A percentile compares a stretch with the other conserved stretches of the same genome.
Evolutionary conservation across 192 early-diverging fungal species (phyloP).

Genomic region (Coemansia sp.): DNA sequence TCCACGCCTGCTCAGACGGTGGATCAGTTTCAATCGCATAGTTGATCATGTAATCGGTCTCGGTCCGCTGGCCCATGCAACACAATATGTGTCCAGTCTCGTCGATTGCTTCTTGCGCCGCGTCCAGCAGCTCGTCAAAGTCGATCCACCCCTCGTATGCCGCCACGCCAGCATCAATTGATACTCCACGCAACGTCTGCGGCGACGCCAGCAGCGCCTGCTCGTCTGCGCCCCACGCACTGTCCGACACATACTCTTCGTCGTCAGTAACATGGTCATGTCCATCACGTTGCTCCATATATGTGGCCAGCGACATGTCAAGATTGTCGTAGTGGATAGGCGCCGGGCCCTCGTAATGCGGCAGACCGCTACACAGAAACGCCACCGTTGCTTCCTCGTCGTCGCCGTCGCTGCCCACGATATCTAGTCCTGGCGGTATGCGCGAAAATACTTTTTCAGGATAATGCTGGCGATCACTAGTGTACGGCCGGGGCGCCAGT

Average conservation of each 20-base stretch:
- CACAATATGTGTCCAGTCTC: not conserved
- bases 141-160: conserved; percentile 44
- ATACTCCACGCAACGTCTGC: conserved; percentile 14
- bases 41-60: conserved; percentile 43
- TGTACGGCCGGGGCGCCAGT: not conserved
- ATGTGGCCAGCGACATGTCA: conserved; percentile 13
- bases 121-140: conserved; percentile 21
- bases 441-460: not conserved
- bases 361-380: conserved; percentile 46
- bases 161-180: conserved; percentile 7
- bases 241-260: conserved; percentile 20
- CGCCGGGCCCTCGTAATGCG: conserved; percentile 44
- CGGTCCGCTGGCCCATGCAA: conserved; percentile 16
- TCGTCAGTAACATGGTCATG: conserved; percentile 7
- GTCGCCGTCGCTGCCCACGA: conserved; percentile 7
- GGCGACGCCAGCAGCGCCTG: conserved; percentile 17
- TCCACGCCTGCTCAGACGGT: not conserved
- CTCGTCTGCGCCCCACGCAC: conserved; percentile 5
- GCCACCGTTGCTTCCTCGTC: conserved; percentile 40
- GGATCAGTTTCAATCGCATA: conserved; percentile 17
- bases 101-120: conserved; percentile 5
- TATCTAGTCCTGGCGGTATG: conserved; percentile 12
- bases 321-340: conserved; percentile 34
- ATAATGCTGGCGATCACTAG: not conserved
- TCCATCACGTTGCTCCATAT: not conserved